Evolutionary conservation across 805 yeast species (phyloP), one percentile per base, ranked within the genome.

Genomic region (Hanseniaspora vineae): DNA sequence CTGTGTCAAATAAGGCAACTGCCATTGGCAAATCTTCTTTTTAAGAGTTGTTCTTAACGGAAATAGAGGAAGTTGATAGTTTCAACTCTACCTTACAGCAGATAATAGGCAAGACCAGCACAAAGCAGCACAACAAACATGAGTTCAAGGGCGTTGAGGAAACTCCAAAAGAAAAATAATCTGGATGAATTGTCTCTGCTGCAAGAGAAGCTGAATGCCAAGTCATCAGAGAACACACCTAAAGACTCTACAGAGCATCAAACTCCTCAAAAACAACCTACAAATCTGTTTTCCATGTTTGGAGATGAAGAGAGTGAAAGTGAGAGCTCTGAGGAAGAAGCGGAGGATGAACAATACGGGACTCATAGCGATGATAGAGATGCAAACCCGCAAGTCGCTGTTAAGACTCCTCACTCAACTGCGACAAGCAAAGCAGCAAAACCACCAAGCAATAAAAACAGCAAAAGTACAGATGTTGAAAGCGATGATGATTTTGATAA

Each of bases 401-500:
- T 18, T 15, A n/a, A n/a, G 6, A 15, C 10, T 15, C 14, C 42
- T 11, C 12, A 6, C 29, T 19, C 12, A 46, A 19, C 37, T 46
- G 9, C 35, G 23, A 14, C 50, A 48, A 37, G 50, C 53, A 40
- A 49, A 47, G 29, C 55, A 48, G 50, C 56, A 46, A 44, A 54
- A 44, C 49, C 57, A 49, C 12, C 37, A 33, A 13, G 8, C 6
- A 23, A 23, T 23, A 23, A 23, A 23, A 23, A 23, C 29, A 23
- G 29, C 29, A 23, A 23, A 23, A 23, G 15, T 10, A 33, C 6
- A 6, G 15, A 12, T 33, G 15, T 11, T n/a, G 33, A 47, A 50
- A 48, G 59, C 49, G 82, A 78, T 53, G 80, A 75, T 8, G 85
- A 78, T 33, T 62, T 82, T 23, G 85, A 80, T 59, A 65, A 65